Conservation (phyloP, 106 monocot genomes). For the Apostasia ramifera region DNA sequence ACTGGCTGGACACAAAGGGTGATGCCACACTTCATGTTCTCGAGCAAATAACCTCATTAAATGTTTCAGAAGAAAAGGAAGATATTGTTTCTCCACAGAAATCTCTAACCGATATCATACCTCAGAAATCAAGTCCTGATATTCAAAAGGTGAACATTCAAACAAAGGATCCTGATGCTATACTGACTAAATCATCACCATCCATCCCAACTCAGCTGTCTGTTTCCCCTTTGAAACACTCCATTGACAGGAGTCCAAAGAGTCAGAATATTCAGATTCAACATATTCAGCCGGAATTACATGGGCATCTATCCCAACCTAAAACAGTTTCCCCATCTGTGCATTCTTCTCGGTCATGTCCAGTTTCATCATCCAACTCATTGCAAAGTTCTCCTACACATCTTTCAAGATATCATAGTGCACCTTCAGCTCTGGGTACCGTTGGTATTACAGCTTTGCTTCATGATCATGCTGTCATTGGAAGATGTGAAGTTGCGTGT, state of each 20-base stretch:
- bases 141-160: constrained; percentile 12
- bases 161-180: constrained; percentile 10
- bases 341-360: constrained; percentile 28
- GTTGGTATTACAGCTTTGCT: constrained; percentile 62
- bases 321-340: constrained; percentile 22
- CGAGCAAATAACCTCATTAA: constrained; percentile 35
- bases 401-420: constrained; percentile 52
- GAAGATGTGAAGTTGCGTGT: constrained; percentile 20
- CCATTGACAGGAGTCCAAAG: constrained; percentile 14
- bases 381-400: constrained; percentile 19
- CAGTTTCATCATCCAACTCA: constrained; percentile 25
- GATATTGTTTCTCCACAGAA: constrained; percentile 25
- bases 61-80: constrained; percentile 18
- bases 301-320: constrained; percentile 12
- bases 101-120: constrained; percentile 8
- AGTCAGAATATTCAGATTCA: constrained; percentile 14
- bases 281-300: constrained; percentile 8
- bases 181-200: constrained; percentile 5
- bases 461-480: constrained; percentile 34
- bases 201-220: neutral
- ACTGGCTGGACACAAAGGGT: constrained; percentile 59
- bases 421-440: constrained; percentile 54
- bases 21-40: constrained; percentile 42
- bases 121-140: constrained; percentile 9
- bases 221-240: constrained; percentile 2